A percentile compares a stretch with the other conserved stretches of the same genome.
phyloP scores from a whole-genome alignment of 345 rosid genomes.

The Aquilaria yunnanensis region DNA sequence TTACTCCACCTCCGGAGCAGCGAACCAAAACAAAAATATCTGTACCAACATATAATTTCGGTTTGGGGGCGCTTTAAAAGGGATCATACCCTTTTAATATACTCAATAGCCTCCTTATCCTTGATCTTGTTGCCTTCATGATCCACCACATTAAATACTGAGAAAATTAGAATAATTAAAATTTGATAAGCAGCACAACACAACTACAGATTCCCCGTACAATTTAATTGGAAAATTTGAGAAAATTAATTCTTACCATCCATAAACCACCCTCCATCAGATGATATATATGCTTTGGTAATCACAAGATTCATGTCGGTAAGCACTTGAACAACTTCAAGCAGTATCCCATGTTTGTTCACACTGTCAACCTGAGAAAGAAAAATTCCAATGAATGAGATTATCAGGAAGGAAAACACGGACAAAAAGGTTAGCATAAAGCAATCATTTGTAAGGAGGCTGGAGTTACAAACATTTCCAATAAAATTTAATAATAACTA shows the following conservation, averaged over 20 bases:
- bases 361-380: slow-evolving; percentile 65
- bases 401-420: slow-evolving; percentile 6
- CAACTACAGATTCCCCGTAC: not conserved
- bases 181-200: slow-evolving; percentile 6
- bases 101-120: slow-evolving; percentile 49
- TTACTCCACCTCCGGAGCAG: no score
- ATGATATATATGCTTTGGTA: slow-evolving; percentile 81
- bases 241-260: slow-evolving; percentile 39
- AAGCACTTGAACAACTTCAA: slow-evolving; percentile 87
- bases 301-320: slow-evolving; percentile 79
- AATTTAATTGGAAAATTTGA: slow-evolving; percentile 1
- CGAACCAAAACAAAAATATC: no score
- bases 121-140: slow-evolving; percentile 58
- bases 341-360: slow-evolving; percentile 80
- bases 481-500: not conserved
- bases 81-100: slow-evolving; percentile 54
- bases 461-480: not conserved
- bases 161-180: not conserved
- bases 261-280: slow-evolving; percentile 97
- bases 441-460: not conserved
- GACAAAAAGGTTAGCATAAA: slow-evolving; percentile 1
- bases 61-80: not conserved
- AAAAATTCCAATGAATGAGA: slow-evolving; percentile 5
- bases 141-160: slow-evolving; percentile 79
- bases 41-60: no score